A percentile compares a stretch with the other conserved stretches of the same genome.
Conservation (phyloP, 805 yeast species). For the Wickerhamomyces subpelliculosus region DNA sequence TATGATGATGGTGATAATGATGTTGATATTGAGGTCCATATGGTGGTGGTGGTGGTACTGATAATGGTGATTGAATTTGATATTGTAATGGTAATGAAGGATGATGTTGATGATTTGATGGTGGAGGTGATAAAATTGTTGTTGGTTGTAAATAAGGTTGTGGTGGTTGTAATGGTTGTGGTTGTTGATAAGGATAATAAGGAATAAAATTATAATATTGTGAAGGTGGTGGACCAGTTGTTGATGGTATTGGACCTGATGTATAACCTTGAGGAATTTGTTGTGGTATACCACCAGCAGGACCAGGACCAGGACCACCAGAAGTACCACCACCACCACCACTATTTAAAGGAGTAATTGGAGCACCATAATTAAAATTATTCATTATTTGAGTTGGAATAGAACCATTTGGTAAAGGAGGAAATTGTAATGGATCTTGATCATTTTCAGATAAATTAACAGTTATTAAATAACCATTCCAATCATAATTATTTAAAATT, state of each 20-base stretch:
- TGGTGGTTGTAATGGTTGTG: neutral
- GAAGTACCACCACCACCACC: too few species aligned
- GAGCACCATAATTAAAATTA: too few species aligned
- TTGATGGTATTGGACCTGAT: neutral
- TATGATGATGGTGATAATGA: too few species aligned
- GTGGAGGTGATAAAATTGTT: neutral
- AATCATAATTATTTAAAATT: slow-evolving; percentile 12
- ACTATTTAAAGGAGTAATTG: too few species aligned
- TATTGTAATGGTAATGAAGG: neutral
- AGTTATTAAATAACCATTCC: slow-evolving; percentile 9
- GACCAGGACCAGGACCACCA: too few species aligned
- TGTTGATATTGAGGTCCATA: neutral
- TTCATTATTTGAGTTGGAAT: neutral
- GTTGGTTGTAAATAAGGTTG: neutral
- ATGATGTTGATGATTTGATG: slow-evolving; percentile 1
- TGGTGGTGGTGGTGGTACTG: neutral
- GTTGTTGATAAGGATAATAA: neutral
- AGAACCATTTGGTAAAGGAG: neutral
- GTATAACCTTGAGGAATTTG: neutral
- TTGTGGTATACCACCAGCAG: neutral
- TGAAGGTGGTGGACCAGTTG: slow-evolving; percentile 1
- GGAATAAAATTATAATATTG: neutral
- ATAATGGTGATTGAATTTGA: neutral
- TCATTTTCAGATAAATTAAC: slow-evolving; percentile 5
- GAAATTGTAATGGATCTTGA: neutral